Evolutionary conservation across 495 filamentous ascomycete species (phyloP), one percentile per base, ranked within the genome.

Genomic region (Corynascus novoguineensis): DNA sequence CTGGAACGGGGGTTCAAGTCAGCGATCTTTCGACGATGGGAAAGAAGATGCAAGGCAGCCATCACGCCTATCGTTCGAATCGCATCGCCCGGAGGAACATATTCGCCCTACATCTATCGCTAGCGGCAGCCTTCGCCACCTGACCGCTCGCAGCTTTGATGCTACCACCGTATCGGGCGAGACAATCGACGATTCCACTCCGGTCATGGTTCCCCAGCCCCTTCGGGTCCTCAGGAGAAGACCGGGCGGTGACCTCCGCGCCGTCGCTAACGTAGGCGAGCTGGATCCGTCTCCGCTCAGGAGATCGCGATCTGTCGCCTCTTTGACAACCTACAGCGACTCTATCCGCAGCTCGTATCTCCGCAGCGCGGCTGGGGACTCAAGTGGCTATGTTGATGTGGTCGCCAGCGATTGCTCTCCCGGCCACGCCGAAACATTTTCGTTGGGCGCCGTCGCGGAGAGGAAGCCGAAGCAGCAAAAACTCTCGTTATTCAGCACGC

Each of bases 201-300:
- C 72, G 37, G 61, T 71, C 7, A 50, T 69, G 5, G 69, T 76
- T 44, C 77, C 78, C 0, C 66, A 69, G 22, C 79, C 80, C n/a
- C 68, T 78, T n/a, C 71, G 79, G 22, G 80, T 88, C 57, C 83
- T 98, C 38, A 83, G 93, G 55, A 81, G 93, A 65, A 82, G 89
- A 27, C 95, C 92, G 17, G 93, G 93, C 47, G 91, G 93, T 34
- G 86, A 97, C 73, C 75, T 98, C 49, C 84, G 90, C 59, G 89
- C 86, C 24, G 89, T 84, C 48, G 78, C 82, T 27, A 89, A 87
- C 66, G 86, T 88, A 24, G 81, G 82, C 58, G 88, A 91, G 38
- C 64, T 88, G 8, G 82, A 87, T 46, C 63, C 64, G 6, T 27
- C 76, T 32, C 70, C 76, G 4, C 62, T 77, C 22, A 75, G 78